phyloP scores from a whole-genome alignment of 1,139 yeast species.

The Hyphopichia fennica region DNA sequence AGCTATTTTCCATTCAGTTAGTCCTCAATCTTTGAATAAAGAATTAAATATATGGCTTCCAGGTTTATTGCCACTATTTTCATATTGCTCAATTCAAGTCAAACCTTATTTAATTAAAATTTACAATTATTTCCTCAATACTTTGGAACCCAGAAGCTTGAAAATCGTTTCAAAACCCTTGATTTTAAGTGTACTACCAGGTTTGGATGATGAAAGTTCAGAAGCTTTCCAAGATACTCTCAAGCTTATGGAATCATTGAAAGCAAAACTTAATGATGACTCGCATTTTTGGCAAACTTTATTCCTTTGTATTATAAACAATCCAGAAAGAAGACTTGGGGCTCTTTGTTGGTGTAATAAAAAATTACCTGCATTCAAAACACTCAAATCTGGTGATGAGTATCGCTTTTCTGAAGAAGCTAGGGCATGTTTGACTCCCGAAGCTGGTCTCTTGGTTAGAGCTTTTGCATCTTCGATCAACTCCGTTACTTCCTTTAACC shows the following conservation, averaged over 20 bases:
- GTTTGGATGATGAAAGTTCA: conserved; percentile 87
- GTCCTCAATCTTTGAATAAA: conserved; percentile 48
- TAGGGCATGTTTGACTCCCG: conserved; percentile 63
- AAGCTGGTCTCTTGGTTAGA: conserved; percentile 73
- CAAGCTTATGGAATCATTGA: conserved; percentile 59
- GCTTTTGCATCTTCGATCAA: conserved; percentile 70
- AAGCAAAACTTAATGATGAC: conserved; percentile 61
- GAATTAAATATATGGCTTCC: conserved; percentile 78
- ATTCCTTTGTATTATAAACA: conserved; percentile 71
- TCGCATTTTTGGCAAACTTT: conserved; percentile 83
- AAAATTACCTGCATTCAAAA: conserved; percentile 56
- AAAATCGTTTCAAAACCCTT: conserved; percentile 65
- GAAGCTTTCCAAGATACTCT: conserved; percentile 71
- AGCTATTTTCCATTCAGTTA: conserved; percentile 62
- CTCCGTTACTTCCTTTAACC: conserved; percentile 41
- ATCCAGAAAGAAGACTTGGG: conserved; percentile 79
- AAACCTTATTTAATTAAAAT: conserved; percentile 72
- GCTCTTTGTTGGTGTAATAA: conserved; percentile 76
- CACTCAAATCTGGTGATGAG: conserved; percentile 17
- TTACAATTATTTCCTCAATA: conserved; percentile 53
- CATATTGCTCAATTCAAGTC: conserved; percentile 85
- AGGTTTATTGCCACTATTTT: conserved; percentile 80
- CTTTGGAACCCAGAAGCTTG: conserved; percentile 49
- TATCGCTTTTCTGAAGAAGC: conserved; percentile 52
- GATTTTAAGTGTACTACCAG: conserved; percentile 74